Evolutionary conservation across 768 basidiomycete species (phyloP).

Genomic region (Hericium coralloides): DNA sequence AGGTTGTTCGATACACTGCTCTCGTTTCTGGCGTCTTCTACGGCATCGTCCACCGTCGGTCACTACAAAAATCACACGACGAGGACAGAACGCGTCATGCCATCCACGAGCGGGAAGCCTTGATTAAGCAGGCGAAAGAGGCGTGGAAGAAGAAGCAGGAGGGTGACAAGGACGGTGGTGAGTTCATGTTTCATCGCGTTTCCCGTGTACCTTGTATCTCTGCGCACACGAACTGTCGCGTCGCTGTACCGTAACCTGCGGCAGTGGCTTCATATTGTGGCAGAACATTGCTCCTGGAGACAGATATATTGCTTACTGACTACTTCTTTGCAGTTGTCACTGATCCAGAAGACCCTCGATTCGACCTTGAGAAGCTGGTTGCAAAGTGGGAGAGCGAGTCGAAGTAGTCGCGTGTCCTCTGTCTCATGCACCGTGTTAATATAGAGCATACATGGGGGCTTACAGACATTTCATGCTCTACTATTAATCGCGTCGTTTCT

Average conservation of each 20-base stretch:
- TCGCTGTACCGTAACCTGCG: too few relatives aligned
- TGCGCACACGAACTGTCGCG: too few relatives aligned
- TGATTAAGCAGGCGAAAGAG: slow-evolving; percentile 82
- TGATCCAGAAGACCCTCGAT: slow-evolving; percentile 90
- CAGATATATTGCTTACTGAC: not conserved
- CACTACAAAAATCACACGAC: slow-evolving; percentile 77
- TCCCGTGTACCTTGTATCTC: too few relatives aligned
- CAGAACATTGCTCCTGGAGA: not conserved
- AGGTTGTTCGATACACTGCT: slow-evolving; percentile 92
- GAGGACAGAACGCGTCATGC: slow-evolving; percentile 67
- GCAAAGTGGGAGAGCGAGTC: slow-evolving; percentile 65
- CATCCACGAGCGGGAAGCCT: slow-evolving; percentile 59
- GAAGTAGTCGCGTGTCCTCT: slow-evolving; percentile 4
- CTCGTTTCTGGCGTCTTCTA: slow-evolving; percentile 82
- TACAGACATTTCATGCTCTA: not conserved
- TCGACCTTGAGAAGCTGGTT: slow-evolving; percentile 90
- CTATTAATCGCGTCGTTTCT: not conserved
- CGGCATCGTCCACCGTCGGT: slow-evolving; percentile 86
- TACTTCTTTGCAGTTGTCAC: slow-evolving; percentile 56
- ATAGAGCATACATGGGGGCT: slow-evolving; percentile 6
- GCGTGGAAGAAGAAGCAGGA: slow-evolving; percentile 81
- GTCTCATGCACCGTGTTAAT: slow-evolving; percentile 6
- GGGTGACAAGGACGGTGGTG: slow-evolving; percentile 45
- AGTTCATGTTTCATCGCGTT: slow-evolving; percentile 22
- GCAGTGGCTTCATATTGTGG: not conserved